phyloP scores from a whole-genome alignment of 164 flowering plant genomes.

The Brasenia schreberi region DNA sequence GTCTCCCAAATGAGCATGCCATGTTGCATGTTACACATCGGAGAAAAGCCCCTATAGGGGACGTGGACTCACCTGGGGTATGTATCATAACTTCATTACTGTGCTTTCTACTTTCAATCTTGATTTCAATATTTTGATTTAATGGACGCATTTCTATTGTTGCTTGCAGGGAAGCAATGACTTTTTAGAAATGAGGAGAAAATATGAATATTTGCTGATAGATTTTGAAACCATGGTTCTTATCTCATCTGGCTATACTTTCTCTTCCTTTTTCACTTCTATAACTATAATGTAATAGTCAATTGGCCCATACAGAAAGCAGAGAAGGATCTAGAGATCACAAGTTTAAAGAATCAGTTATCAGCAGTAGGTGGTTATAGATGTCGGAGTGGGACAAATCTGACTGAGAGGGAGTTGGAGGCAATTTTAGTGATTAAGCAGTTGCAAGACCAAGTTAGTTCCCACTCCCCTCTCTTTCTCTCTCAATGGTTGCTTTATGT shows the following conservation, averaged over 20 bases:
- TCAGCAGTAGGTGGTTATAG: slow-evolving; percentile 7
- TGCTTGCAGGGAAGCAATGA: slow-evolving; percentile 41
- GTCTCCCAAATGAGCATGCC: slow-evolving; percentile 55
- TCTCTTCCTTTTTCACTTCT: slow-evolving; percentile 2
- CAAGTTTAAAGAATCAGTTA: slow-evolving; percentile 37
- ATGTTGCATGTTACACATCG: slow-evolving; percentile 79
- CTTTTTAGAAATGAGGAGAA: slow-evolving; percentile 31
- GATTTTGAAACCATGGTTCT: slow-evolving; percentile 63
- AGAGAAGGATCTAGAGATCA: slow-evolving; percentile 41
- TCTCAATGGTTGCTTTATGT: not conserved
- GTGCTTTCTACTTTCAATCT: not conserved
- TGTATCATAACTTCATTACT: slow-evolving; percentile 6
- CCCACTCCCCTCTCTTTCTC: not conserved
- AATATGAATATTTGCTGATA: slow-evolving; percentile 55
- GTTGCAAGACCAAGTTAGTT: slow-evolving; percentile 73
- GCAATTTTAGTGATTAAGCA: slow-evolving; percentile 51
- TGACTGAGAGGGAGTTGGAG: slow-evolving; percentile 39
- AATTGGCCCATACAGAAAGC: slow-evolving; percentile 28
- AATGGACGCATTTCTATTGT: not conserved
- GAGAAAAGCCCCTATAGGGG: slow-evolving; percentile 42
- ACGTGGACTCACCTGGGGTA: slow-evolving; percentile 39
- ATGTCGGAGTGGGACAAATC: slow-evolving; percentile 16
- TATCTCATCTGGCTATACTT: not conserved
- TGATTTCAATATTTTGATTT: not conserved
- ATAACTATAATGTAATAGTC: not conserved